Evolutionary conservation across 345 rosid genomes (phyloP), one percentile per base, ranked within the genome.

Genomic region (Brassica cretica): DNA sequence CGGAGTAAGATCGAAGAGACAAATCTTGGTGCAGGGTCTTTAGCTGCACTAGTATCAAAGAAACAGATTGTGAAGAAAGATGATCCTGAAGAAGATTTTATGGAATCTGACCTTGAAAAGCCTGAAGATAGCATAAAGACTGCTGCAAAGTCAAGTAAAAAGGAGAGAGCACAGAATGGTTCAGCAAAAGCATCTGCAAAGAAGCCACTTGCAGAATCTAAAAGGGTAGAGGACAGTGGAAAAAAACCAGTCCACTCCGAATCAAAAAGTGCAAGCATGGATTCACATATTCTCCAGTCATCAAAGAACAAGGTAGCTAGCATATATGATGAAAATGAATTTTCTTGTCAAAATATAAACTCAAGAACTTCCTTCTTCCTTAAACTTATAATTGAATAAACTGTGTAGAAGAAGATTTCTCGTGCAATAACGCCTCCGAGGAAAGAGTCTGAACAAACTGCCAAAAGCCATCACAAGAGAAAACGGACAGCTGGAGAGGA

Each of bases 291-390:
- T 56, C 8, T 66, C 32, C 79, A 61, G 71, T 78, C 81, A 68
- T 78, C 85, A 61, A 78, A 55, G 44, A 70, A 21, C 73, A 83
- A 83, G 90, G 94, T 39, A 32, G 35, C 35, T 89, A 82, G n/a
- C 39, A 21, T 64, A 67, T 11, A 5, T 60, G 69, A 29, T 37
- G 70, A 76, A 46, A 49, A 29, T 21, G 3, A 19, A 79, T 58
- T 67, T 11, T 73, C 65, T 78, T 76, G 32, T 58, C 49, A n/a
- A 9, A 19, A 46, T 60, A 51, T 2, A 18, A 44, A 2, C 61
- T 19, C 59, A 60, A 58, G 33, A 68, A 56, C 19, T 70, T 41
- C 55, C 32, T 62, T 59, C 25, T 73, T 37, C 58, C 56, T 68
- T 39, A 14, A 32, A 67, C 59, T 75, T 33, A 14, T 9, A 29